Evolutionary conservation across 371 early-diverging fungal species (phyloP), one percentile per base, ranked within the genome.

Genomic region (Capillidium rhysosporum): DNA sequence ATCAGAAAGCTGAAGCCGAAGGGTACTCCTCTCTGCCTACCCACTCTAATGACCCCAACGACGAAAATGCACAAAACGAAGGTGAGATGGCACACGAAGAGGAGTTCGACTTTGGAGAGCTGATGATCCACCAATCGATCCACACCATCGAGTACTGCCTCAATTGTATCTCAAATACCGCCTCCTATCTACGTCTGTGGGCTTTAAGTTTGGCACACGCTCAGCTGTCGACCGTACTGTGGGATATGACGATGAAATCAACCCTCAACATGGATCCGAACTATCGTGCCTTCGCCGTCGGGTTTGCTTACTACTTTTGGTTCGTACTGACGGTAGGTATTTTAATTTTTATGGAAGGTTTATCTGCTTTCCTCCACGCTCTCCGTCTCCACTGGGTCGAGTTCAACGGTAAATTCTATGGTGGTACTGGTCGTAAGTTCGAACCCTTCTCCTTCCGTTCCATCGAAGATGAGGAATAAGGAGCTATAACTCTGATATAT

Each of bases 361-460:
- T 99, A 10, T 89, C 91, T 51, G 95, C 98, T 1, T 97, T 96
- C 71, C 70, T 99, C 62, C 99, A 99, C 69, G 98, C 99, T 0
- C 76, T 98, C 31, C 89, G 99, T 80, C 76, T 99, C 56, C 97
- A 98, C 70, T 99, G 99, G 98, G 94, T 99, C 49, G 99, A 99
- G 72, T 99, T 99, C 70, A 89, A 98, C 66, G 81, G 79, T 68
- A 99, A 98, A 72, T 98, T 99, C 67, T 99, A 96, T 64, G 73
- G 71, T 47, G 95, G 92, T 26, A 70, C 71, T 1, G 97, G 97
- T 40, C 65, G 66, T 52, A 65, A 73, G 61, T 96, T 93, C 67
- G 73, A 69, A 56, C 95, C 97, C 2, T 86, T 96, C 63, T 12
- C 39, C 26, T 53, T 53, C 38, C n/a, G 34, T 8, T n/a, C 38